Evolutionary conservation across 108 stramenopile species (phyloP), one percentile per base, ranked within the genome.

Genomic region (Schizochytrium sp.): DNA sequence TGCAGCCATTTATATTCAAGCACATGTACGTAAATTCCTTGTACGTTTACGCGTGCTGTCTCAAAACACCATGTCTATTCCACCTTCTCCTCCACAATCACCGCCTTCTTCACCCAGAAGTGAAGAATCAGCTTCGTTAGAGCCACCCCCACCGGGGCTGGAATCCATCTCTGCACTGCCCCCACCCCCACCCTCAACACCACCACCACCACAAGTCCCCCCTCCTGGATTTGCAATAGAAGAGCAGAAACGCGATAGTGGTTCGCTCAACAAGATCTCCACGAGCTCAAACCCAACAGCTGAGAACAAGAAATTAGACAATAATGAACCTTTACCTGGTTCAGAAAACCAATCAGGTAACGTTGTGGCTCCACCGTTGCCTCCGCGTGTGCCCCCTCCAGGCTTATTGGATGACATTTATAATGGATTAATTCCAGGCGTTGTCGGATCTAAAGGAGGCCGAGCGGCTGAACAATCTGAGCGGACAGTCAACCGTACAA

Each of bases 1-100:
- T 55, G 76, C 76, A 10, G 76, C 76, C 5, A 83, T 55, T 10
- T 83, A 38, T 40, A 83, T 83, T 50, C 76, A 83, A 42, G 76
- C 76, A 0, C 64, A 69, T 44, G 64, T 69, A 7, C 64, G 64
- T 5, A 38, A 44, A 10, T 69, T 69, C 28, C 64, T 69, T 38
- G 64, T 69, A 7, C 64, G 64, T 15, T 7, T 12, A 8, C 64
- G 42, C 5, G 42, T 44, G 15, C 19, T 10, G 12, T 69, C 64
- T 69, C 59, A 17, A 60, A 60, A n/a, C 19, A n/a, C 19, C 59
- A 60, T 60, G 19, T 60, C 59, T 60, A 38, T 44, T 44, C 12
- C 28, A 38, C 64, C 7, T 7, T 69, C 64, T 10, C 64, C 64
- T 44, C 64, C 64, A 2, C 42, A 44, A 44, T 69, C 61, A 4